Conservation (phyloP, 352 stramenopile species). For the Phytopythium boreale region DNA sequence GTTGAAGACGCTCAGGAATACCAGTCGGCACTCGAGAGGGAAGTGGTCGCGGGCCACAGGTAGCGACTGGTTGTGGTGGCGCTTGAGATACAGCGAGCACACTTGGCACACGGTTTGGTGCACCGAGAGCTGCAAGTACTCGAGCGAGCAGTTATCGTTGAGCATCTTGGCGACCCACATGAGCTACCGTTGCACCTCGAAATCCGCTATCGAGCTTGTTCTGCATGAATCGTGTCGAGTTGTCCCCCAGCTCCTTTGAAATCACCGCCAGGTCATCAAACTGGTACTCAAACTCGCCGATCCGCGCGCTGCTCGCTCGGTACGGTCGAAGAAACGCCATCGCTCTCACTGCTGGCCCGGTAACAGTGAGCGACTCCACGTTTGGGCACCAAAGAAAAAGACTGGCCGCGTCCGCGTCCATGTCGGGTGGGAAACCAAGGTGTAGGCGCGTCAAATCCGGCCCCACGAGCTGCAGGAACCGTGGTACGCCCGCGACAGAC, state of each 20-base stretch:
- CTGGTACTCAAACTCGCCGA: background rate
- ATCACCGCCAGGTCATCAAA: background rate
- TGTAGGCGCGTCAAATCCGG: too few relatives aligned
- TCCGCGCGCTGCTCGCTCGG: background rate
- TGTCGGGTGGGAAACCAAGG: too few relatives aligned
- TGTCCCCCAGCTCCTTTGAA: background rate
- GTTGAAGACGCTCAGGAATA: background rate
- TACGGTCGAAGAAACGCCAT: too few relatives aligned
- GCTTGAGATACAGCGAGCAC: too few relatives aligned
- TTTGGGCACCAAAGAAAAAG: too few relatives aligned
- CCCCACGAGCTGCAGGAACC: too few relatives aligned
- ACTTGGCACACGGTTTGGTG: background rate
- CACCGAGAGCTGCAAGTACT: background rate
- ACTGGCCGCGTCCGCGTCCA: too few relatives aligned
- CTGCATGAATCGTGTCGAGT: background rate
- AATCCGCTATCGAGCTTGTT: too few relatives aligned
- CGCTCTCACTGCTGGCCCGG: too few relatives aligned
- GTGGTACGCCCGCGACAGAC: too few relatives aligned
- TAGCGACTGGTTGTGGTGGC: background rate
- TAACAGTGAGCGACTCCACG: too few relatives aligned
- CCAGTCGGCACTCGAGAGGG: background rate
- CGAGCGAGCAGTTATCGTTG: background rate
- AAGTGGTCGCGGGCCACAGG: background rate
- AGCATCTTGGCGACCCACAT: background rate
- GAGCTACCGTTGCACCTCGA: background rate